These are phyloP conservation scores for Umbellularia californica DNA, from an alignment of 164 flowering plant species.

Conservation along the genomic window DNA sequence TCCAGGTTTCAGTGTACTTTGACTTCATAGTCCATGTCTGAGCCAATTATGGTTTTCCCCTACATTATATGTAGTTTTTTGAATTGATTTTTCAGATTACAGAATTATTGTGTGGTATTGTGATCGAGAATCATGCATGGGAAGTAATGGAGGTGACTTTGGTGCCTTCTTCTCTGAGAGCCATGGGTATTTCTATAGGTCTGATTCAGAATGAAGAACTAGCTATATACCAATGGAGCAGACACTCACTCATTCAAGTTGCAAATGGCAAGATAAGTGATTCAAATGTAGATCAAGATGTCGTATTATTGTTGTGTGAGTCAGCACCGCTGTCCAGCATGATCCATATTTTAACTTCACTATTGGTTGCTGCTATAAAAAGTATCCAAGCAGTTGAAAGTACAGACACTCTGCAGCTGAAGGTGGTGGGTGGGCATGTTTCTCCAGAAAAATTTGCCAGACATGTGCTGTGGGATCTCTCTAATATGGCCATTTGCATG, in stretches of 20 bases:
- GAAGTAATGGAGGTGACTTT: conserved; percentile 45
- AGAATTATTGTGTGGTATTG: conserved; percentile 51
- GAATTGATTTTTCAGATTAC: conserved; percentile 38
- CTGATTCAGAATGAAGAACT: conserved; percentile 39
- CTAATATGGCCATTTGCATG: conserved; percentile 46
- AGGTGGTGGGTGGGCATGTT: conserved; percentile 21
- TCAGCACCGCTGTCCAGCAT: conserved; percentile 43
- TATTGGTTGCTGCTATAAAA: conserved; percentile 46
- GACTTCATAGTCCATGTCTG: not conserved
- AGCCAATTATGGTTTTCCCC: too few species aligned
- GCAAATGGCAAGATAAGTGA: conserved; percentile 12
- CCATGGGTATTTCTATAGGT: conserved; percentile 44
- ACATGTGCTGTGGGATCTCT: conserved; percentile 63
- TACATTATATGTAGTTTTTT: not conserved
- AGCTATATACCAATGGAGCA: conserved; percentile 37
- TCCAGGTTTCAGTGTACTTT: not conserved
- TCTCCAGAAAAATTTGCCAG: conserved; percentile 36
- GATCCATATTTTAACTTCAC: conserved; percentile 56
- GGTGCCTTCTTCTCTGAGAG: conserved; percentile 56
- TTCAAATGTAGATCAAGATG: conserved; percentile 17
- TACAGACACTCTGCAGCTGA: conserved; percentile 7
- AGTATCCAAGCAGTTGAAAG: conserved; percentile 18
- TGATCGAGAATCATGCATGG: conserved; percentile 48
- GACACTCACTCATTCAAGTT: conserved; percentile 12
- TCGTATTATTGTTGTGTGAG: conserved; percentile 9